phyloP scores from a whole-genome alignment of 2,329 filamentous ascomycete species.

The Exophiala aquamarina region DNA sequence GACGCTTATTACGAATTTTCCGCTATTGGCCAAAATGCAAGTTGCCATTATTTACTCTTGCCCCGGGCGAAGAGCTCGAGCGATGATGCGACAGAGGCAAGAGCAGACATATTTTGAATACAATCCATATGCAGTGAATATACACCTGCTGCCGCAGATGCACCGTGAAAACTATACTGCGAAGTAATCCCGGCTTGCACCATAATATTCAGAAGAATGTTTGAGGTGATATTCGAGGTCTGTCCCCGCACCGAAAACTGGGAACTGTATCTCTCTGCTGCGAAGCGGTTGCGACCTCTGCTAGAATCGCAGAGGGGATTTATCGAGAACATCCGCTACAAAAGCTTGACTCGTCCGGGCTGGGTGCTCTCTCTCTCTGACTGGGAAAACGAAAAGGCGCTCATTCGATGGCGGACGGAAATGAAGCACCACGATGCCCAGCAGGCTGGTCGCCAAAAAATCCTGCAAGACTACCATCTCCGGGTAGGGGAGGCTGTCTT shows the following conservation, averaged over 20 bases:
- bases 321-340: conserved; percentile 7
- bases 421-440: conserved; percentile 5
- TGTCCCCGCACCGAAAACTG: not conserved
- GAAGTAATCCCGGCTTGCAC: too few species aligned
- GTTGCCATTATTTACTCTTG: too few species aligned
- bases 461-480: conserved; percentile 8
- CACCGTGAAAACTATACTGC: too few species aligned
- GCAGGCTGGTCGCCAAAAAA: not conserved
- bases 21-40: too few species aligned
- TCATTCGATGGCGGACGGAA: conserved; percentile 8
- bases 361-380: conserved; percentile 6
- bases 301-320: conserved; percentile 7
- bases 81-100: too few species aligned
- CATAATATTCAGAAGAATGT: conserved; percentile 7
- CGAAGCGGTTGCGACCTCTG: not conserved
- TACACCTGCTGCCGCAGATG: too few species aligned
- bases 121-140: too few species aligned
- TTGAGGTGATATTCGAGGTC: conserved; percentile 11
- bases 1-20: too few species aligned
- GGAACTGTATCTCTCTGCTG: conserved; percentile 6
- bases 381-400: conserved; percentile 10
- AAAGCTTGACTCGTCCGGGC: conserved; percentile 5
- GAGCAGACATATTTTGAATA: too few species aligned
- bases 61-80: too few species aligned
- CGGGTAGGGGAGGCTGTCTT: conserved; percentile 1